phyloP scores from a whole-genome alignment of 495 filamentous ascomycete species.

The Tuber indicum region DNA sequence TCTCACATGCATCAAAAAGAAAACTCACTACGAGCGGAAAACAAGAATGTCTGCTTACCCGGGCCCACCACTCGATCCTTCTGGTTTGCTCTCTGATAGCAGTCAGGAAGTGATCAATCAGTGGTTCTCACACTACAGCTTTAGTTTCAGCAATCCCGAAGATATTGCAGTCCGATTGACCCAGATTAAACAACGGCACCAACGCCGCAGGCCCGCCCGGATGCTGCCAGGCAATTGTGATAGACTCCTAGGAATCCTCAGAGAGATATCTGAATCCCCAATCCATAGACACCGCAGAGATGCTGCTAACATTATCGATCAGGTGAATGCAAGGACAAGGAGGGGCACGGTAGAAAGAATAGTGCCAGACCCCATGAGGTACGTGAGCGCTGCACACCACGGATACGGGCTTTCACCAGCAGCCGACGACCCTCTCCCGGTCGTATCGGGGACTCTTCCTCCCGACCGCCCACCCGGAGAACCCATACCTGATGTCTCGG shows the following conservation, averaged over 20 bases:
- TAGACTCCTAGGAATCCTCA: not conserved
- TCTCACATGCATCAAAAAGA: no score
- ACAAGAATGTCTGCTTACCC: no score
- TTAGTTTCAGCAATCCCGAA: not conserved
- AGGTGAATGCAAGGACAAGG: not conserved
- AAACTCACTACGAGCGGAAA: no score
- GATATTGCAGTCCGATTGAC: not conserved
- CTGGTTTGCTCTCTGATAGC: not conserved
- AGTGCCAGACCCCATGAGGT: not conserved
- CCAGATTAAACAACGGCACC: not conserved
- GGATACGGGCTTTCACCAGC: no score
- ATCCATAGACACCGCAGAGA: not conserved
- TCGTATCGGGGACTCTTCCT: not conserved
- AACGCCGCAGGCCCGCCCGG: not conserved
- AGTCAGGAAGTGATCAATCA: not conserved
- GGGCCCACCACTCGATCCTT: no score
- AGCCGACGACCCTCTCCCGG: not conserved
- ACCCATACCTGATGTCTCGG: not conserved
- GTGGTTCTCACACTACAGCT: not conserved
- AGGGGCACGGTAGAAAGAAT: not conserved
- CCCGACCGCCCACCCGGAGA: not conserved
- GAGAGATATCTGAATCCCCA: not conserved
- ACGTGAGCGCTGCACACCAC: rapidly evolving
- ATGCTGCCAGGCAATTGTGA: not conserved
- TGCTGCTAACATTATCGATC: not conserved